A percentile compares a stretch with the other conserved stretches of the same genome.
These are phyloP conservation scores for Xylaria sp. DNA, from an alignment of 2,329 filamentous ascomycete species.

Conservation along the genomic window DNA sequence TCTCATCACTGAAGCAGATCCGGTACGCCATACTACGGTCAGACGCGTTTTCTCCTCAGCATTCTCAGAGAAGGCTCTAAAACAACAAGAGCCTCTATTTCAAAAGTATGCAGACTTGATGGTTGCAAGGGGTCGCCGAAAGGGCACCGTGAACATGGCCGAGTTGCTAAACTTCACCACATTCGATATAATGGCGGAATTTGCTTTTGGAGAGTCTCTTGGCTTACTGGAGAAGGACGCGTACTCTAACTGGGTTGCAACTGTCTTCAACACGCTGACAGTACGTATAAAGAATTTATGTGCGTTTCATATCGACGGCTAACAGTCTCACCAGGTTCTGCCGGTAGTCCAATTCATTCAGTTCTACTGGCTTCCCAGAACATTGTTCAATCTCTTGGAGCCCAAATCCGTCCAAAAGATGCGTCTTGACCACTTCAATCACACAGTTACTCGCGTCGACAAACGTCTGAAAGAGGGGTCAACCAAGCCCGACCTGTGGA, in stretches of 20 bases:
- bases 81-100: constrained; percentile 34
- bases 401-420: constrained; percentile 29
- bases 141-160: constrained; percentile 27
- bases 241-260: constrained; percentile 36
- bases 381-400: constrained; percentile 25
- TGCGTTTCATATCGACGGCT: neutral
- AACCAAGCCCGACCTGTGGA: constrained; percentile 44
- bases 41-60: constrained; percentile 33
- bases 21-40: constrained; percentile 28
- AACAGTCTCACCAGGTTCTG: constrained; percentile 23
- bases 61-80: constrained; percentile 35
- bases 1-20: constrained; percentile 18
- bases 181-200: constrained; percentile 42
- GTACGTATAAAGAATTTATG: constrained; percentile 20
- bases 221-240: constrained; percentile 32
- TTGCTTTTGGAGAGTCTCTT: constrained; percentile 38
- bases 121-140: constrained; percentile 22
- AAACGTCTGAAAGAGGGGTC: constrained; percentile 29
- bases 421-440: constrained; percentile 33
- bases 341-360: constrained; percentile 30
- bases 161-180: constrained; percentile 36
- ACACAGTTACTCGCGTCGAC: constrained; percentile 31
- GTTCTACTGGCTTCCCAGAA: constrained; percentile 28
- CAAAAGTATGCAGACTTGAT: constrained; percentile 33
- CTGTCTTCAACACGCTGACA: constrained; percentile 33